Percentiles rank a stretch among this genome's conserved stretches.
These are phyloP conservation scores for Rhodomyrtus tomentosa DNA, from an alignment of 345 rosid genomes.

Conservation along the genomic window DNA sequence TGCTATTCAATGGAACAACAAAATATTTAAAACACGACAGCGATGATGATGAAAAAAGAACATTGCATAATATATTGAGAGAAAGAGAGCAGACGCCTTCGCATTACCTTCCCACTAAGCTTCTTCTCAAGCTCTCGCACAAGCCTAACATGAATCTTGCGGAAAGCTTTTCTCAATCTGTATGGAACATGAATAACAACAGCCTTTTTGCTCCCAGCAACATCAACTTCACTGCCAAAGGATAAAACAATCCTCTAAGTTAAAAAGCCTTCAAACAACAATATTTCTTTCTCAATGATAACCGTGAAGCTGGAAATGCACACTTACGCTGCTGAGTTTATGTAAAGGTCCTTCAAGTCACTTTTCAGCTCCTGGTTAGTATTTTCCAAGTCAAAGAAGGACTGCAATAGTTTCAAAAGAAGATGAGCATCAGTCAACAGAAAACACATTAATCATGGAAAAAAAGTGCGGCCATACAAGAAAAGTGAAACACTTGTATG, in stretches of 20 bases:
- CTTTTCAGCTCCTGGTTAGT: slow-evolving; percentile 69
- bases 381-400: slow-evolving; percentile 78
- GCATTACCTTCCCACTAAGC: slow-evolving; percentile 67
- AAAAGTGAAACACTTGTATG: not conserved
- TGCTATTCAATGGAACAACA: not conserved
- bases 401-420: slow-evolving; percentile 22
- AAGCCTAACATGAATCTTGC: slow-evolving; percentile 72
- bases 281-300: not conserved
- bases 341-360: slow-evolving; percentile 76
- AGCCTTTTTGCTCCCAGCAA: slow-evolving; percentile 66
- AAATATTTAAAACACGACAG: not conserved
- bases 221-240: slow-evolving; percentile 60
- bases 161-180: slow-evolving; percentile 68
- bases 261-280: not conserved
- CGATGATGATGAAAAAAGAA: not conserved
- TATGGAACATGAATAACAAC: slow-evolving; percentile 68
- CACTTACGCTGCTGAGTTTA: slow-evolving; percentile 62
- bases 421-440: not conserved
- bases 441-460: not conserved
- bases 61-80: not conserved
- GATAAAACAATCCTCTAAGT: not conserved
- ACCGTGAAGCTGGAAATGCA: not conserved
- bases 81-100: too few relatives aligned
- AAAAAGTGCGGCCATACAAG: not conserved
- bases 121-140: slow-evolving; percentile 90